Evolutionary conservation across 177 flowering plant genomes (phyloP).

Genomic region (Tripterygium wilfordii): DNA sequence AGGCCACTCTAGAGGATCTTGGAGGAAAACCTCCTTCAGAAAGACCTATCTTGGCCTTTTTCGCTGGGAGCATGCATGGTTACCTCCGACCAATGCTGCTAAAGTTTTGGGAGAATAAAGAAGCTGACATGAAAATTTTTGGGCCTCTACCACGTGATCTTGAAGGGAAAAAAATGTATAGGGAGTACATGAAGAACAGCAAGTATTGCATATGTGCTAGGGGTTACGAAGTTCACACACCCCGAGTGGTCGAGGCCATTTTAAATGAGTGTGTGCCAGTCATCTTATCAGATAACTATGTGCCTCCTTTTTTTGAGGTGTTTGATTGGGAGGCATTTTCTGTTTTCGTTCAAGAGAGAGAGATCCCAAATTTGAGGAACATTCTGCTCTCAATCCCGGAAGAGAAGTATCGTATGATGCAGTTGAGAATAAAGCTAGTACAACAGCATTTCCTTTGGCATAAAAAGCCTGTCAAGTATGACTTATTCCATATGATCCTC

Average conservation of each 20-base stretch:
- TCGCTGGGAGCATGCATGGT: constrained; percentile 81
- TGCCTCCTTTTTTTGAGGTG: constrained; percentile 81
- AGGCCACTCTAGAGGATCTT: constrained; percentile 33
- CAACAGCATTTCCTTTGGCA: constrained; percentile 85
- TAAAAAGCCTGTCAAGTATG: constrained; percentile 54
- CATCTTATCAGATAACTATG: constrained; percentile 77
- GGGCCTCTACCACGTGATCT: constrained; percentile 51
- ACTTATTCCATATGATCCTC: constrained; percentile 78
- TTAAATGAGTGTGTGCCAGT: constrained; percentile 79
- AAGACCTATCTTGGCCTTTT: constrained; percentile 67
- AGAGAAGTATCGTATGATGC: constrained; percentile 55
- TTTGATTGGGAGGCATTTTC: constrained; percentile 74
- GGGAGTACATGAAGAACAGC: constrained; percentile 71
- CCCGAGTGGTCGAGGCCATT: constrained; percentile 79
- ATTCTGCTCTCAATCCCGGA: constrained; percentile 66
- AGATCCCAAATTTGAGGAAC: constrained; percentile 58
- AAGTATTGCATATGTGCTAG: constrained; percentile 79
- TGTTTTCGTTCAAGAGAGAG: constrained; percentile 61
- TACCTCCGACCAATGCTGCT: constrained; percentile 59
- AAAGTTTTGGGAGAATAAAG: constrained; percentile 62
- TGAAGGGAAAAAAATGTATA: constrained; percentile 47
- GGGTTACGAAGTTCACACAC: constrained; percentile 77
- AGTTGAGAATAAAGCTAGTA: constrained; percentile 51
- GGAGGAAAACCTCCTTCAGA: constrained; percentile 66
- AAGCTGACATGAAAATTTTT: constrained; percentile 59